Base-by-base conservation (phyloP, 2,329 filamentous ascomycete genomes). In the Alternaria tenuissima region DNA sequence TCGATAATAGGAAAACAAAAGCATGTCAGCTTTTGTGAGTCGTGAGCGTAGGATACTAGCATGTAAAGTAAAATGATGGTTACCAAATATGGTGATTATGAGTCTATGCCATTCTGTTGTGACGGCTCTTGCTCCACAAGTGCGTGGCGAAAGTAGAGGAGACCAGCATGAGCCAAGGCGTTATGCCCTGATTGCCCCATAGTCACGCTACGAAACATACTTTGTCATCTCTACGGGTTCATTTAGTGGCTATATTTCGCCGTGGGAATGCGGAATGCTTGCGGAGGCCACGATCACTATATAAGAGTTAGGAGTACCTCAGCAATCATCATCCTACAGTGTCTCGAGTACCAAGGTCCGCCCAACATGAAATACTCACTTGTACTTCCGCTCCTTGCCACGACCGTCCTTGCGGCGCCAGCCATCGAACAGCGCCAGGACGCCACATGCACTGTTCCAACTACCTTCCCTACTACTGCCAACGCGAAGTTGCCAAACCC, bases 401-500 rank as follows among this genome's bases (percentile, higher is more conserved):
- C 68, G 5, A 71, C 70, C 18, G 69, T 72, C 30, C 61, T 76
- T 52, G 73, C 72, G 49, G 70, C 65, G 36, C 74, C 74, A 44
- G 22, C 70, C 12, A 20, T 76, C 11, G 69, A 76, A 56, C 55
- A 72, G 51, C 76, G 75, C 52, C 76, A 77, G 65, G 66, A 52
- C 8, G 61, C 61, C 26, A 64, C 66, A 30, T 78, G 75, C 64
- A 70, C 58, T 28, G 60, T 76, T 18, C 74, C 75, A 12, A 71
- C 69, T 12, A 69, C 69, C 2, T 76, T 76, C 38, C 73, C 76
- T 1, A 70, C 66, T 14, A 70, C 71, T 6, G 51, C 61, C 8
- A 76, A 73, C 54, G 48, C 73, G 12, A 78, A 78, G 59, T 63
- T 79, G 26, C 77, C 78, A 20, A 74, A 79, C 28, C 78, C 78